Evolutionary conservation across 2,329 filamentous ascomycete genomes (phyloP).

Genomic region (Paraphaeosphaeria minitans): DNA sequence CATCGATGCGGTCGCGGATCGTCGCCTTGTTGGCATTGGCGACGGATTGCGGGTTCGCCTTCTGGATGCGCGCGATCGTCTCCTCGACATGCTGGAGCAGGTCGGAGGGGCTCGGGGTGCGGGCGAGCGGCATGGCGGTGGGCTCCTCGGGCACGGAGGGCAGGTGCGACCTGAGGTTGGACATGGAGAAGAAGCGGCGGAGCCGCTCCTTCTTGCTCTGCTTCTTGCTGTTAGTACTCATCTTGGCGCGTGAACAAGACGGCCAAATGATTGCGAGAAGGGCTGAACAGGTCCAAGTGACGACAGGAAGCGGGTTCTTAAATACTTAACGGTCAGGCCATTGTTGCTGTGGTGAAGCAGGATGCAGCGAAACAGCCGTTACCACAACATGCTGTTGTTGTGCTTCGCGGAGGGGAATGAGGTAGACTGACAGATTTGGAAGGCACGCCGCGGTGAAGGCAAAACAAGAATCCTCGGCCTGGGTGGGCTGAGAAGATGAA

Average conservation of each 20-base stretch:
- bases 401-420: neutral
- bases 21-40: constrained; percentile 15
- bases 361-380: neutral
- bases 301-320: neutral
- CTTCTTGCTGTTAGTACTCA: neutral
- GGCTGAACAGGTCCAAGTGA: neutral
- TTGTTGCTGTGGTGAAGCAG: constrained; percentile 6
- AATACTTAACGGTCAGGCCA: neutral
- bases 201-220: neutral
- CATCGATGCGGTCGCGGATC: neutral
- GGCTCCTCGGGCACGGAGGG: no score
- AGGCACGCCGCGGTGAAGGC: neutral
- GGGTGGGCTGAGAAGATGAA: neutral
- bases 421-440: neutral
- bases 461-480: neutral
- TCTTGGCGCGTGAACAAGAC: neutral
- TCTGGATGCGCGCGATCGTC: constrained; percentile 5
- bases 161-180: neutral
- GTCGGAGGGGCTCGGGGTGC: no score
- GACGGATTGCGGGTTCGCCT: neutral
- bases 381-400: neutral
- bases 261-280: neutral
- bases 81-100: constrained; percentile 25
- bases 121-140: neutral
- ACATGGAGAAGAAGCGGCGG: neutral